phyloP scores from a whole-genome alignment of 139 green algal species.

The Coelastrella sp. region DNA sequence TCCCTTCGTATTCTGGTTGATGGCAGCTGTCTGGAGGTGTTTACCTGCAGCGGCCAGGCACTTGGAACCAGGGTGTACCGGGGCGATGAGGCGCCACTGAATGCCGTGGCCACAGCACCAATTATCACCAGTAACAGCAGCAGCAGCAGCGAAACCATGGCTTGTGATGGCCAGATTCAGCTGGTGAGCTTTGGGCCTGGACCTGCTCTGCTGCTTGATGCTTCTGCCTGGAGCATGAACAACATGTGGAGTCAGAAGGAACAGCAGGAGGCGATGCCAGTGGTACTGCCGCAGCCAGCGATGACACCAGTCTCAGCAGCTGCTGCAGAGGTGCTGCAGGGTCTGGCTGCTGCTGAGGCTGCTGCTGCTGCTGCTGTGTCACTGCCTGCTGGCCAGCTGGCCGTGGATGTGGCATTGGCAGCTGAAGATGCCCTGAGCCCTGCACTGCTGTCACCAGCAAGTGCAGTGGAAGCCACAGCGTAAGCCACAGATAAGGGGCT shows the following conservation, averaged over 20 bases:
- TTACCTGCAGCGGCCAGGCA: conserved; percentile 59
- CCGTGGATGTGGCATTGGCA: background rate
- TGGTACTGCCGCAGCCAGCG: background rate
- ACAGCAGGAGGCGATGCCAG: background rate
- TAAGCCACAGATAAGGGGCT: background rate
- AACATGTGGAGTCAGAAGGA: conserved; percentile 32
- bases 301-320: background rate
- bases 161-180: background rate
- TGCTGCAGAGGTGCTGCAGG: conserved; percentile 30
- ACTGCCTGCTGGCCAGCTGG: conserved; percentile 29
- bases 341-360: conserved; percentile 15
- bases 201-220: background rate
- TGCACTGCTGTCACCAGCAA: background rate
- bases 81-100: conserved; percentile 53
- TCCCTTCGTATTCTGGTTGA: conserved; percentile 83
- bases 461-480: background rate
- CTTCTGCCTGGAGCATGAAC: background rate
- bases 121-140: background rate
- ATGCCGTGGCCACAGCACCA: background rate
- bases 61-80: conserved; percentile 84
- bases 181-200: conserved; percentile 20
- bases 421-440: background rate
- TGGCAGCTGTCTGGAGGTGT: conserved; percentile 79
- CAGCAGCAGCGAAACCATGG: background rate
- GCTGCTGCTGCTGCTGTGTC: background rate